phyloP scores from a whole-genome alignment of 192 early-diverging fungal species.

The Backusella sp. region DNA sequence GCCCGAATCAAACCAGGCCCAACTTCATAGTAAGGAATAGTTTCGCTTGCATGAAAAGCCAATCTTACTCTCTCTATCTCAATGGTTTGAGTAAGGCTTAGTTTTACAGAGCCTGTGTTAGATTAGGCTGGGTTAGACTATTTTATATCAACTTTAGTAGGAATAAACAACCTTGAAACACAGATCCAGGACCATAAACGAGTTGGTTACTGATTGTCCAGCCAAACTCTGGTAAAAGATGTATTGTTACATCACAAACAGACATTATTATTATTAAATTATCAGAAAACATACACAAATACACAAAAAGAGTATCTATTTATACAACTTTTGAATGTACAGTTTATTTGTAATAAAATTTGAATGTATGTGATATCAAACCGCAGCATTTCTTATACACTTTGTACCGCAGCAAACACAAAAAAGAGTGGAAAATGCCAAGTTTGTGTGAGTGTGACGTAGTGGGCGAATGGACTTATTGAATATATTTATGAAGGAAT shows the following conservation, averaged over 20 bases:
- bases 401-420: not conserved
- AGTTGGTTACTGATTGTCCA: conserved; percentile 4
- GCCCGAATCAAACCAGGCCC: not conserved
- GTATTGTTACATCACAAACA: not conserved
- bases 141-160: not conserved
- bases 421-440: not conserved
- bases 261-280: not conserved
- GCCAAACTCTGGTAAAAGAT: not conserved
- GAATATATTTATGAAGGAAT: conserved; percentile 92
- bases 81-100: not conserved
- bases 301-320: not conserved
- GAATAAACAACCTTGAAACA: conserved; percentile 18
- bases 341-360: not conserved
- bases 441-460: not conserved
- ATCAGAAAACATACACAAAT: not conserved
- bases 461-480: conserved; percentile 41
- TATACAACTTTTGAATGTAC: not conserved
- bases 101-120: not conserved
- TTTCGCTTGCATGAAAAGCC: not conserved
- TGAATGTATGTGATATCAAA: not conserved
- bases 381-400: conserved; percentile 4
- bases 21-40: not conserved
- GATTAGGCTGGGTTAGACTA: not conserved
- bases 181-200: conserved; percentile 23
- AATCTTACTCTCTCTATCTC: not conserved